Conservation (phyloP, 2,329 filamentous ascomycete species). For the Pezicula carpinea region DNA sequence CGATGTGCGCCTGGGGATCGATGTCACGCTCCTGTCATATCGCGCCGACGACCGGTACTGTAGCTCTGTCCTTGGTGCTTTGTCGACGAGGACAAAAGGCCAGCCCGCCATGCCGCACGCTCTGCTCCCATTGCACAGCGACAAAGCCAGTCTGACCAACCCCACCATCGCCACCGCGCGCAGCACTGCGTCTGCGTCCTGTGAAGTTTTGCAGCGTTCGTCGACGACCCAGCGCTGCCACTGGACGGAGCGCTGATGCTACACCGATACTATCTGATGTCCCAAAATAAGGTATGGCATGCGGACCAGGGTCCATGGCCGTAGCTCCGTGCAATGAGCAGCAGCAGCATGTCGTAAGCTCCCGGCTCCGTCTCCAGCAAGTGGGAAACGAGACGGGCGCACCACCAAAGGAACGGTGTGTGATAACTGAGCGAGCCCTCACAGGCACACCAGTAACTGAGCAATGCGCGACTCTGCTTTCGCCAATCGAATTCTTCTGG, state of each 20-base stretch:
- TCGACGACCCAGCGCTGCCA: no score
- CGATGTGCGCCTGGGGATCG: no score
- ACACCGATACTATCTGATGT: constrained; percentile 5
- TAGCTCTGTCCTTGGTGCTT: no score
- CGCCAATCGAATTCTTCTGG: neutral
- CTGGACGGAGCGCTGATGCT: neutral
- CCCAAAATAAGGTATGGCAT: constrained; percentile 19
- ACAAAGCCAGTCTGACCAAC: no score
- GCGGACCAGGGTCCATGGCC: constrained; percentile 12
- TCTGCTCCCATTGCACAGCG: no score
- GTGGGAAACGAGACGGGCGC: constrained; percentile 21
- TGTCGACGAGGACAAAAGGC: no score
- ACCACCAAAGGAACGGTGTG: neutral
- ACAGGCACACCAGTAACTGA: neutral
- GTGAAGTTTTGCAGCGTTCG: no score
- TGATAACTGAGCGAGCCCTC: neutral
- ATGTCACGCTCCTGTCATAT: no score
- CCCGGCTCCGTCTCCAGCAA: constrained; percentile 20
- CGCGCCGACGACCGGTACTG: no score
- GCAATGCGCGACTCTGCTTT: neutral
- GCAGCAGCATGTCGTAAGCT: constrained; percentile 15
- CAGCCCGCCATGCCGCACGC: no score
- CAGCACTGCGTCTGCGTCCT: no score
- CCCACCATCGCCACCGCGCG: no score
- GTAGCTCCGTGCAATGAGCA: constrained; percentile 7